Evolutionary conservation across 2,329 filamentous ascomycete species (phyloP), one percentile per base, ranked within the genome.

Genomic region (Colletotrichum siamense): DNA sequence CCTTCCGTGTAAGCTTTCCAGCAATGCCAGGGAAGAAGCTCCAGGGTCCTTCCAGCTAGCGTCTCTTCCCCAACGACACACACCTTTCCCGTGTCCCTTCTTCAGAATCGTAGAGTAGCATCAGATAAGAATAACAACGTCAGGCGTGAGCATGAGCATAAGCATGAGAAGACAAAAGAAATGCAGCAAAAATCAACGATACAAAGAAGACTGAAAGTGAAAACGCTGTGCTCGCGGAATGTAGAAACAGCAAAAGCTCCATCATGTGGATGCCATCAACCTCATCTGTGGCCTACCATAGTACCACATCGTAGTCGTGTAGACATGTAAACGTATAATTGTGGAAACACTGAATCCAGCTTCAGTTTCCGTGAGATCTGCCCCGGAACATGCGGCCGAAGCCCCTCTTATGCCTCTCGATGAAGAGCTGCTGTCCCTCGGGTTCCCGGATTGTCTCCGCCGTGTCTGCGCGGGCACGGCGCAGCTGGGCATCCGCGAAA

Each of bases 301-400:
- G 44, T 22, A 49, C 44, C 44, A 49, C 44, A 22, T 49, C 2
- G 44, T 49, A 49, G 44, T 22, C 18, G 44, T 49, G 44, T 49
- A 49, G n/a, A 22, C 44, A 22, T 32, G 28, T 62, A 62, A 62
- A 32, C n/a, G 28, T 61, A 30, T 28, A 36, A 36, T 24, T 44
- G 22, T 26, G 30, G 22, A 44, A 64, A 64, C 5, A 24, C 24
- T 12, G 62, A 26, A 32, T 22, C n/a, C 44, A 49, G 44, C 59
- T 34, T 32, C 32, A 62, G 59, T 32, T 62, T 12, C 32, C 32
- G 26, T 62, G 32, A 9, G 59, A 62, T 22, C 59, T 62, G 12
- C 59, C 59, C 28, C 59, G 59, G 49, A 79, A 79, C 78, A 79
- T 79, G 62, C 78, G 73, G 24, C 73, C 73, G 32, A 79, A 79